Evolutionary conservation across 306 rosid genomes (phyloP).

Genomic region (Begonia masoniana): DNA sequence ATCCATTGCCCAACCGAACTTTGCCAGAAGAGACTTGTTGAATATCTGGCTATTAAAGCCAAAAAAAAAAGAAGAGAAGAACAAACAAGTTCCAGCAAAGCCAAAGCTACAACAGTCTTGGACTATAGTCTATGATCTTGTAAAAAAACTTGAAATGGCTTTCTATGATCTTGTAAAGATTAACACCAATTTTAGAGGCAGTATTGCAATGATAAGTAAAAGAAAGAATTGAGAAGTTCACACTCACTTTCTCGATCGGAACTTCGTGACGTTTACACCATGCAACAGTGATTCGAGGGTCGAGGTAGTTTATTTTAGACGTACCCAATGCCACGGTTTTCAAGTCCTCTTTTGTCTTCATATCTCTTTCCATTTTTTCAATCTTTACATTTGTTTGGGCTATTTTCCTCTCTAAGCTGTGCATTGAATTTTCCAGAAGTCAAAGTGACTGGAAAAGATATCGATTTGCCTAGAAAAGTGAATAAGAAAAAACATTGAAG

Average conservation of each 20-base stretch:
- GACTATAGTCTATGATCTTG: no score
- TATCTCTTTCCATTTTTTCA: slow-evolving; percentile 68
- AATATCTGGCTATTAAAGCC: slow-evolving; percentile 36
- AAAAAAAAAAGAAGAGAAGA: no score
- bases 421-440: slow-evolving; percentile 7
- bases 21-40: slow-evolving; percentile 83
- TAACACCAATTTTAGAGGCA: no score
- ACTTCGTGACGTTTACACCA: slow-evolving; percentile 99
- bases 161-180: no score
- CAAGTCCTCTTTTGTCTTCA: slow-evolving; percentile 81
- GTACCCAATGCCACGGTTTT: slow-evolving; percentile 96
- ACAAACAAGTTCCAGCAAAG: no score
- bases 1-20: slow-evolving; percentile 91
- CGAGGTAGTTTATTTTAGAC: slow-evolving; percentile 91
- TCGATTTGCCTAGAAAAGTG: slow-evolving; percentile 2
- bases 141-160: no score
- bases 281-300: slow-evolving; percentile 95
- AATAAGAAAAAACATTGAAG: no score
- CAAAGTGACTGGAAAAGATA: background rate
- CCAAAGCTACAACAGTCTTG: no score
- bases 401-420: slow-evolving; percentile 80
- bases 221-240: no score
- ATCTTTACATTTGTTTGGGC: slow-evolving; percentile 60
- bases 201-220: background rate
- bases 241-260: slow-evolving; percentile 79